These are phyloP conservation scores for Fennellomyces sp. DNA, from an alignment of 371 early-diverging fungal species.

Conservation along the genomic window DNA sequence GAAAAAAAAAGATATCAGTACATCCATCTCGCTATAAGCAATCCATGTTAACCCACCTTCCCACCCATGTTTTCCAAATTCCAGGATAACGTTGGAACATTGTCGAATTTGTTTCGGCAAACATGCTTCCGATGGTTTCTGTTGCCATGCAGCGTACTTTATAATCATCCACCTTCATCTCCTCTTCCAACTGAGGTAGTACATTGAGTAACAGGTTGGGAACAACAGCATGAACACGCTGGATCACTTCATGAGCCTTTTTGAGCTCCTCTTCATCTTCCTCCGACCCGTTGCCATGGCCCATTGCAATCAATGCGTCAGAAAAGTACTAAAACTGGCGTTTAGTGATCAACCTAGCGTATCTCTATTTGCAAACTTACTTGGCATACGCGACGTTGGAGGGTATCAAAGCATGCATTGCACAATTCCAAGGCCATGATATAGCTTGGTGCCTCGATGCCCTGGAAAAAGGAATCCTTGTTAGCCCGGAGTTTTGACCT, in stretches of 20 bases:
- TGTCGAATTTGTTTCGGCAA: constrained; percentile 71
- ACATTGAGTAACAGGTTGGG: constrained; percentile 87
- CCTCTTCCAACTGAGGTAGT: constrained; percentile 94
- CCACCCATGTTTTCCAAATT: constrained; percentile 89
- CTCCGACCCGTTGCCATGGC: constrained; percentile 41
- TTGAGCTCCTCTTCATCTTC: constrained; percentile 69
- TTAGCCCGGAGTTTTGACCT: no score
- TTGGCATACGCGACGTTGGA: constrained; percentile 91
- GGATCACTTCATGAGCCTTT: constrained; percentile 76
- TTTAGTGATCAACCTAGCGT: not conserved
- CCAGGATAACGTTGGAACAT: constrained; percentile 76
- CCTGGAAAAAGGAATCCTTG: not conserved
- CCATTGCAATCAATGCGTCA: constrained; percentile 66
- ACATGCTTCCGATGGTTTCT: constrained; percentile 84
- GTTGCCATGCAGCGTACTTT: constrained; percentile 81
- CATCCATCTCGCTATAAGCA: not conserved
- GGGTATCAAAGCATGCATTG: constrained; percentile 68
- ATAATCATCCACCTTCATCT: constrained; percentile 75
- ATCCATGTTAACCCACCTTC: constrained; percentile 47
- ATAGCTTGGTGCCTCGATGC: constrained; percentile 65
- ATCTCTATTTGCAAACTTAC: constrained; percentile 32
- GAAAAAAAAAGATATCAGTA: not conserved
- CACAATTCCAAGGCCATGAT: constrained; percentile 85
- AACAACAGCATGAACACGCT: constrained; percentile 74
- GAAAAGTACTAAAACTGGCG: constrained; percentile 67